Evolutionary conservation across 768 basidiomycete species (phyloP), one percentile per base, ranked within the genome.

Genomic region (Leccinum obscurum): DNA sequence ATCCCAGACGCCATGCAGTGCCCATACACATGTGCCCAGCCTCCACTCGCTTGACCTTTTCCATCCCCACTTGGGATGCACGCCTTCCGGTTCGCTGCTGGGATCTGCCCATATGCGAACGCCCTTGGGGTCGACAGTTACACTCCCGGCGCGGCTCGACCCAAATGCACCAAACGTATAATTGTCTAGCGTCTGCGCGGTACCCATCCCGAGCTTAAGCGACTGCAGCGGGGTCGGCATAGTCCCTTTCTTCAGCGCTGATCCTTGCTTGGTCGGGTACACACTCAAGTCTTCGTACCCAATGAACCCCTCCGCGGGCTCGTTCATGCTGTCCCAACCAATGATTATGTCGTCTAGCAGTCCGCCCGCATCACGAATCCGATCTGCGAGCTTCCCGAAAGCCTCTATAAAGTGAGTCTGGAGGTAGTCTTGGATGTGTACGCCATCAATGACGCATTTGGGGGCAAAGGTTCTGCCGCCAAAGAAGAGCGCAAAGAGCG

Each of bases 271-370:
- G 15, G 75, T 76, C 0, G 93, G 90, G 49, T 88, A 85, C 13
- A 71, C 61, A 54, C 79, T 81, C 30, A 99, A 78, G 70, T 96
- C 86, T 0, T 80, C 77, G 74, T 89, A 89, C 2, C 82, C 85
- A 37, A 86, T 66, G 48, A 74, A 80, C 0, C 97, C 97, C 65
- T 95, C 92, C 39, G 86, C 86, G 0, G 97, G 96, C 73, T 99
- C 97, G 72, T 99, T 98, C 74, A 98, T 77, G 66, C 87, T 89
- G 71, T 99, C 97, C 97, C 96, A 98, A 0, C 97, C 97, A 52
- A 98, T 88, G 11, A 99, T 83, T 64, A 93, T 95, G 44, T 86
- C 85, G 32, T 98, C 95, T 22, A 92, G 71, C 39, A 98, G 73
- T 35, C 84, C 88, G 0, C 89, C 90, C 0, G 86, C 87, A n/a